These are phyloP conservation scores for Calonectria multiphialidica DNA, from an alignment of 2,329 filamentous ascomycete genomes.

Conservation along the genomic window DNA sequence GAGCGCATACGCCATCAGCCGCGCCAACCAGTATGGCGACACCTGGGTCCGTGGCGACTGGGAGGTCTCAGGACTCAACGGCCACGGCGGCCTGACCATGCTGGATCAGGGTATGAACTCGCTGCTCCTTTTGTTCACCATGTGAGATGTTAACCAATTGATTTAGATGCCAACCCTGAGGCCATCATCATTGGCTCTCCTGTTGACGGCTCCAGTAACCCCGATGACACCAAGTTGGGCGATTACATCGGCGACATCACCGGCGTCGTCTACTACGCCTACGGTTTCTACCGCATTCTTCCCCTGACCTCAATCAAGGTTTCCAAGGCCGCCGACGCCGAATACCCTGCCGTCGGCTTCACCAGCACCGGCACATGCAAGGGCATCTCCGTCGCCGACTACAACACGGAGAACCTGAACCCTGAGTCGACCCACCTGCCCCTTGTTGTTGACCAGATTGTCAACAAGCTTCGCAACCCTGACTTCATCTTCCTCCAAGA, in stretches of 20 bases:
- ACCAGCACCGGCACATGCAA: constrained; percentile 67
- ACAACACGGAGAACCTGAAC: constrained; percentile 78
- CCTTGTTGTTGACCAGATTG: constrained; percentile 74
- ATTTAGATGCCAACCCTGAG: constrained; percentile 76
- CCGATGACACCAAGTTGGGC: constrained; percentile 70
- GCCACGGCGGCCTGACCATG: constrained; percentile 74
- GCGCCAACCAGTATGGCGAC: constrained; percentile 75
- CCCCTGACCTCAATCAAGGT: constrained; percentile 70
- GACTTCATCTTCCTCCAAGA: constrained; percentile 79
- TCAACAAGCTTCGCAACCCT: constrained; percentile 71
- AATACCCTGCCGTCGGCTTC: constrained; percentile 65
- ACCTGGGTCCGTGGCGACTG: constrained; percentile 78
- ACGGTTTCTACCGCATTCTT: constrained; percentile 77
- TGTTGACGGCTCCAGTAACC: constrained; percentile 74
- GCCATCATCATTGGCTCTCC: constrained; percentile 74
- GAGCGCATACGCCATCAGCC: constrained; percentile 66
- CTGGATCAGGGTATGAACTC: constrained; percentile 59
- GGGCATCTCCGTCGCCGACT: constrained; percentile 73
- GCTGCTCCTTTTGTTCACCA: too few species aligned
- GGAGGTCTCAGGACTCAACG: constrained; percentile 72
- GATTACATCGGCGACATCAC: constrained; percentile 75
- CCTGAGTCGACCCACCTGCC: constrained; percentile 67
- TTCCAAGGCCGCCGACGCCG: constrained; percentile 56
- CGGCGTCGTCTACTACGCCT: constrained; percentile 74
- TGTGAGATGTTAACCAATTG: constrained; percentile 10